These are phyloP conservation scores for Rosellinia necatrix DNA, from an alignment of 2,329 filamentous ascomycete genomes.

Conservation along the genomic window DNA sequence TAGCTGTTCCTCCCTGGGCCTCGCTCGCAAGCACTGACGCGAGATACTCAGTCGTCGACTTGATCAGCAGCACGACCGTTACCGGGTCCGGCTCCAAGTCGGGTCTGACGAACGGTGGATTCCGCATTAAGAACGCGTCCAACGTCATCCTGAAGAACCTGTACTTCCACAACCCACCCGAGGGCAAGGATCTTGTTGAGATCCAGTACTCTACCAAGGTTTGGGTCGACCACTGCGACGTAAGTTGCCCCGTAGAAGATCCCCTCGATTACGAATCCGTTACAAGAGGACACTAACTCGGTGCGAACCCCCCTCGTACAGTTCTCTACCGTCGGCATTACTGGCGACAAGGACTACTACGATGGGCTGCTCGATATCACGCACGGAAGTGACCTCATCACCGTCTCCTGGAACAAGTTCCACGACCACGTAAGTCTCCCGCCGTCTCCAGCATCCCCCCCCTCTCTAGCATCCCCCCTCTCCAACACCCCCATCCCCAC, in stretches of 20 bases:
- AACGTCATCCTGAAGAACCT: constrained; percentile 65
- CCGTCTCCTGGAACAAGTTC: constrained; percentile 49
- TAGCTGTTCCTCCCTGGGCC: background rate
- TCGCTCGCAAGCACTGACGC: background rate
- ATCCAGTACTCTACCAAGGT: constrained; percentile 44
- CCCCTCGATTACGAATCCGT: constrained; percentile 1
- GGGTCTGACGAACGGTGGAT: constrained; percentile 50
- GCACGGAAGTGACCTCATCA: constrained; percentile 50
- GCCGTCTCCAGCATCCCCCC: background rate
- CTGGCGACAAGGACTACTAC: constrained; percentile 48
- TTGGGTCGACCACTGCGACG: constrained; percentile 52
- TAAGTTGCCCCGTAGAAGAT: constrained; percentile 28
- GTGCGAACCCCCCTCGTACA: background rate
- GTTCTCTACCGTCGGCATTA: constrained; percentile 38
- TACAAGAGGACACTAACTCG: background rate
- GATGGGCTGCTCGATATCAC: constrained; percentile 51
- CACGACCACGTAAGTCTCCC: constrained; percentile 44
- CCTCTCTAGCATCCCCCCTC: constrained; percentile 2
- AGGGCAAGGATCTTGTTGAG: constrained; percentile 56
- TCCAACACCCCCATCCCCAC: background rate
- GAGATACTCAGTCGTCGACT: constrained; percentile 43
- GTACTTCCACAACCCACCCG: constrained; percentile 53
- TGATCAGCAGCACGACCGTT: constrained; percentile 55
- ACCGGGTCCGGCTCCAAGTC: constrained; percentile 49
- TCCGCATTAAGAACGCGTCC: constrained; percentile 51